These are phyloP conservation scores for Zizania palustris DNA, from an alignment of 202 grass and related monocot species.

Conservation along the genomic window DNA sequence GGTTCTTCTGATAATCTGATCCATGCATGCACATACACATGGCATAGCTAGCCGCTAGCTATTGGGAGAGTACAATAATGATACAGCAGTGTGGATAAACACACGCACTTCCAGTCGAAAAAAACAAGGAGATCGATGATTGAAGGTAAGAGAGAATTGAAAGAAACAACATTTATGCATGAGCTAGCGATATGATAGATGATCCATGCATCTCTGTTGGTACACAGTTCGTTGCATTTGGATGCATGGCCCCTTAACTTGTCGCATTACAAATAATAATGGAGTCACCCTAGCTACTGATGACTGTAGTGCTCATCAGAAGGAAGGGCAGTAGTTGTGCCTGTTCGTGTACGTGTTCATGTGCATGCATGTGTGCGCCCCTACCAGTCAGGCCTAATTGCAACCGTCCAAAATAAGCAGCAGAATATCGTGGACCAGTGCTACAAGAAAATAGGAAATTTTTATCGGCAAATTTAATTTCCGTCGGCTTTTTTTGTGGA, in stretches of 20 bases:
- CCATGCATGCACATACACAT: too few relatives aligned
- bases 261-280: conserved; percentile 38
- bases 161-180: neutral
- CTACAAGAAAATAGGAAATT: too few relatives aligned
- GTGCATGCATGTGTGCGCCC: conserved; percentile 12
- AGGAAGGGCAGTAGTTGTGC: neutral
- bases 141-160: neutral
- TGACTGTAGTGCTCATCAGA: conserved; percentile 24
- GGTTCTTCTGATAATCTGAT: neutral
- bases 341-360: too few relatives aligned
- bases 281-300: conserved; percentile 21
- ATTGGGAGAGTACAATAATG: neutral
- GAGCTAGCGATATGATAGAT: too few relatives aligned
- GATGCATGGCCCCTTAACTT: conserved; percentile 25
- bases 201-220: conserved; percentile 4
- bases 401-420: conserved; percentile 23
- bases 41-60: too few relatives aligned
- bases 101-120: conserved; percentile 14
- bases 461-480: too few relatives aligned
- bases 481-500: too few relatives aligned
- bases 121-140: neutral
- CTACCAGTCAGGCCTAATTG: conserved; percentile 26
- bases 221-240: conserved; percentile 44
- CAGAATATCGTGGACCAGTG: neutral
- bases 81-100: conserved; percentile 10